Evolutionary conservation across 164 flowering plant genomes (phyloP).

Genomic region (Kingdonia uniflora): DNA sequence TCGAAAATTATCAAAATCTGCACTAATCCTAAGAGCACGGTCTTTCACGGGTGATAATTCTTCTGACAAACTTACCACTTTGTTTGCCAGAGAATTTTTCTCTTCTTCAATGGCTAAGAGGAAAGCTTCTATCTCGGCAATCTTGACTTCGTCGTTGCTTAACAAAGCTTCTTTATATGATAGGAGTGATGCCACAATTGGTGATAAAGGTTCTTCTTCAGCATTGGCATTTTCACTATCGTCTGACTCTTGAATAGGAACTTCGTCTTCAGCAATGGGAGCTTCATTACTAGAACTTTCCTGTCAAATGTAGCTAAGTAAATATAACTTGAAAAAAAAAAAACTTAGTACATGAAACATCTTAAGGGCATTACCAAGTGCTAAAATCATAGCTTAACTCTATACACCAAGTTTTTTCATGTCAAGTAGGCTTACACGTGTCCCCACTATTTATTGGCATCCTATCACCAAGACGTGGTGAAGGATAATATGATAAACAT

Average conservation of each 20-base stretch:
- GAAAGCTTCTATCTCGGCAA: conserved; percentile 52
- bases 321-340: neutral
- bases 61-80: conserved; percentile 40
- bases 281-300: conserved; percentile 39
- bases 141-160: conserved; percentile 44
- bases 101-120: conserved; percentile 61
- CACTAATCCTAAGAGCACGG: conserved; percentile 68
- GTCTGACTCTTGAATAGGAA: conserved; percentile 26
- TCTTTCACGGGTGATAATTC: conserved; percentile 52
- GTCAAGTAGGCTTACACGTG: too few species aligned
- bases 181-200: conserved; percentile 30
- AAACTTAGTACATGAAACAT: neutral
- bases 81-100: conserved; percentile 41
- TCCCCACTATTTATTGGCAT: too few species aligned
- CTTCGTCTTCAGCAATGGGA: conserved; percentile 15
- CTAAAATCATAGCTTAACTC: too few species aligned
- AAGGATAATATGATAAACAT: too few species aligned
- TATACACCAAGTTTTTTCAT: too few species aligned
- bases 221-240: conserved; percentile 26
- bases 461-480: too few species aligned
- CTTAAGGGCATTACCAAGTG: too few species aligned
- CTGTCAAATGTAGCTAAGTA: conserved; percentile 26
- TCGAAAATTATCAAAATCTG: conserved; percentile 90
- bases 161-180: conserved; percentile 72
- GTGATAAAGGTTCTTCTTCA: conserved; percentile 43